Evolutionary conservation across 441 rosid species (phyloP), one percentile per base, ranked within the genome.

Genomic region (Pelargonium fulgidum): DNA sequence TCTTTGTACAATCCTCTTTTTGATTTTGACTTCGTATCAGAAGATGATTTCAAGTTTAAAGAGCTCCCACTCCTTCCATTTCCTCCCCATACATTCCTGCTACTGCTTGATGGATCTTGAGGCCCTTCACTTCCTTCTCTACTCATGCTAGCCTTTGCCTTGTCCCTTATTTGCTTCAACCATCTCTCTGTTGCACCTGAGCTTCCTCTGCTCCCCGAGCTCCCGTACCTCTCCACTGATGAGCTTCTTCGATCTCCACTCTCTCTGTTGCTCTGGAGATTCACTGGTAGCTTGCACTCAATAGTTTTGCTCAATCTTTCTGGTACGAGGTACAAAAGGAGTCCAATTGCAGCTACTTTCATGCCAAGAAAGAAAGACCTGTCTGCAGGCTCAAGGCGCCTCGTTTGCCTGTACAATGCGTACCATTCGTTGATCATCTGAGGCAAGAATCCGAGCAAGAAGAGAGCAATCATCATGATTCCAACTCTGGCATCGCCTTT

Each of bases 131-230:
- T 75, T 75, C 85, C 83, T 42, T 87, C 93, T 78, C 65, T 80
- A 3, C 78, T 89, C 62, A 91, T 89, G 84, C 98, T 87, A 2
- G 90, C 86, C 79, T 80, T 89, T 39, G 96, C 97, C 85, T 89
- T 29, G 68, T 91, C 96, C 70, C 96, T 79, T 14, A 89, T 85
- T 69, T 91, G 98, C 82, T 78, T 86, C 39, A 71, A 62, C 96
- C 94, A 85, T 76, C 78, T 91, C 41, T 85, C 93, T 63, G 79
- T 69, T 26, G 86, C 71, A 16, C 87, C 83, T 0, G 96, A 84
- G 80, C 90, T 84, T 74, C 84, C 54, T 75, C 86, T 85, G 64
- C 75, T 65, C 62, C 72, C 74, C 3, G 73, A n/a, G n/a, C n/a
- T n/a, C n/a, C n/a, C n/a, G n/a, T n/a, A n/a, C n/a, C n/a, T n/a